Percentiles rank a stretch among this genome's conserved stretches.
Evolutionary conservation across 495 filamentous ascomycete species (phyloP).

Genomic region (Podospora conica): DNA sequence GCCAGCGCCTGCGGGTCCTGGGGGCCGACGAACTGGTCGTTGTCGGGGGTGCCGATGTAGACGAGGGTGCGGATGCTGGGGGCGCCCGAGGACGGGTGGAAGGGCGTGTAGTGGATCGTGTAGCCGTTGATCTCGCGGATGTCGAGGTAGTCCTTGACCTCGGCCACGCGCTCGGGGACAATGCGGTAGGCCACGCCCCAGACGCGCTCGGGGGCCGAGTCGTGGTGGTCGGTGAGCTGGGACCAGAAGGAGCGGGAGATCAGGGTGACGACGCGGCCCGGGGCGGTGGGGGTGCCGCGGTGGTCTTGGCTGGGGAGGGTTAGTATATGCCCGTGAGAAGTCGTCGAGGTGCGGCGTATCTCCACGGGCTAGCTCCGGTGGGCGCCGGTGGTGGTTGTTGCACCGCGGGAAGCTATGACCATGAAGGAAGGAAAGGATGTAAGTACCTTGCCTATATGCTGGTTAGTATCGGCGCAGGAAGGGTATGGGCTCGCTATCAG

Average conservation of each 20-base stretch:
- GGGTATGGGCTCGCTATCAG: not conserved
- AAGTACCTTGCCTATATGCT: constrained; percentile 51
- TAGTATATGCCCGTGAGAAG: not conserved
- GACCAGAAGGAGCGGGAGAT: constrained; percentile 79
- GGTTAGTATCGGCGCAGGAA: constrained; percentile 18
- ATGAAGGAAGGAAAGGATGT: not conserved
- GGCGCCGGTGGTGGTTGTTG: too few species aligned
- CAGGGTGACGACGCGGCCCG: constrained; percentile 89
- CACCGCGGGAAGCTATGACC: not conserved
- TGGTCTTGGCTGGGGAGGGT: constrained; percentile 69
- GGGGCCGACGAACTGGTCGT: constrained; percentile 84
- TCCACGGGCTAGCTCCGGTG: too few species aligned
- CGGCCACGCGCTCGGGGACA: constrained; percentile 57
- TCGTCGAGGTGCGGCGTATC: not conserved
- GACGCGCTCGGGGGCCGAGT: constrained; percentile 55
- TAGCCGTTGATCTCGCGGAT: constrained; percentile 98
- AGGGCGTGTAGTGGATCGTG: constrained; percentile 79
- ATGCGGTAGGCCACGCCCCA: constrained; percentile 97
- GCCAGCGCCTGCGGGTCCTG: constrained; percentile 79
- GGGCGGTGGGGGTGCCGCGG: constrained; percentile 78
- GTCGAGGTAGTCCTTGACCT: constrained; percentile 83
- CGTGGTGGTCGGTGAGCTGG: constrained; percentile 63
- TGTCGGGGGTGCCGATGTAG: constrained; percentile 91
- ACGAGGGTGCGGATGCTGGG: constrained; percentile 57
- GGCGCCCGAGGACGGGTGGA: constrained; percentile 52